Evolutionary conservation across 768 basidiomycete genomes (phyloP), one percentile per base, ranked within the genome.

Genomic region (Symmetrospora coprosmae): DNA sequence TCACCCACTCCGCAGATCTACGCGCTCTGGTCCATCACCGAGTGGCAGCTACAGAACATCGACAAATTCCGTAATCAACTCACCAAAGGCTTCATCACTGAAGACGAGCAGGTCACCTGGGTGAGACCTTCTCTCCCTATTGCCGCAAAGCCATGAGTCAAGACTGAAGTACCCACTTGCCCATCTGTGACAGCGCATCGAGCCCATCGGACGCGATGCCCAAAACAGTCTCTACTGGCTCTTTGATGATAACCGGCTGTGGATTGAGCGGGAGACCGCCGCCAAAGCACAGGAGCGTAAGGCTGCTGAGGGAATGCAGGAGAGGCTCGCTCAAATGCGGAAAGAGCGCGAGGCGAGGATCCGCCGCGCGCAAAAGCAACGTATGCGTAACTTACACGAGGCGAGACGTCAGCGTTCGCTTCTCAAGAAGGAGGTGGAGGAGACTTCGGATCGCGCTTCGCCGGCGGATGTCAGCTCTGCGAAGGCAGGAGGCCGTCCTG

Each of bases 31-130:
- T 74, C 79, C 16, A 73, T 89, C 48, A 78, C 77, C 28, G 87
- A 90, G 72, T 90, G 87, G 87, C 85, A 87, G 67, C 87, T 89
- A 64, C 82, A 86, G 61, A 85, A 86, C 68, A 80, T 85, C 4
- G 76, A 77, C 51, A 78, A 83, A 55, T 67, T 89, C 21, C 77
- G 86, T 60, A 76, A 76, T 41, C 72, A 84, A 46, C 87, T 88
- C 4, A 41, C 31, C 41, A 58, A 58, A 85, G 40, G 35, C 14
- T n/a, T n/a, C n/a, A 84, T 80, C 68, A 79, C 75, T 50, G 86
- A 87, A 58, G 86, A 87, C 63, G 86, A 87, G 40, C 74, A 76
- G 56, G 84, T 83, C 25, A 73, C 78, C 31, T 90, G 87, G 87
- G 87, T 86, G 59, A 65, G 83, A 75, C 8, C 27, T 68, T 25